Conservation (phyloP, 805 yeast species). For the Helenozyma baotianmanensis region DNA sequence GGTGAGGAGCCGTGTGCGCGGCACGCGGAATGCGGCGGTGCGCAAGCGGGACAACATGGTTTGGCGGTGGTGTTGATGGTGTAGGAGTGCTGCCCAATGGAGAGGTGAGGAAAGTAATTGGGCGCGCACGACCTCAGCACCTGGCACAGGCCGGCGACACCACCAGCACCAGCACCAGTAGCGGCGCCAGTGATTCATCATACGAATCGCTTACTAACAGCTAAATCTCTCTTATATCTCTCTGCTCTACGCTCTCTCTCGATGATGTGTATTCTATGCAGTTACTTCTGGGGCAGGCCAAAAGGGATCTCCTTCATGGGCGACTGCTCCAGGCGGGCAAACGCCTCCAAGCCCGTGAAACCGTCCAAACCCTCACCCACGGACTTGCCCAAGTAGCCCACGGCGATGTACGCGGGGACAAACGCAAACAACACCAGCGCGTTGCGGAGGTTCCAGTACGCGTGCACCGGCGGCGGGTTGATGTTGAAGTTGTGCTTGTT, state of each 20-base stretch:
- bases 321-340: conserved; percentile 35
- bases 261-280: too few relatives aligned
- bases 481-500: conserved; percentile 40
- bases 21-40: conserved; percentile 7
- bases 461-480: conserved; percentile 42
- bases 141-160: too few relatives aligned
- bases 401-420: conserved; percentile 32
- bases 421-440: conserved; percentile 33
- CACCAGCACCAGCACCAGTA: too few relatives aligned
- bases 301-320: conserved; percentile 34
- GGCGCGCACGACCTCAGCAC: conserved; percentile 11
- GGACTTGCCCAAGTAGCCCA: conserved; percentile 31
- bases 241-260: too few relatives aligned
- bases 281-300: conserved; percentile 32
- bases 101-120: conserved; percentile 8
- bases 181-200: too few relatives aligned
- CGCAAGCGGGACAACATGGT: conserved; percentile 29
- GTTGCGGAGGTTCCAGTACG: conserved; percentile 41
- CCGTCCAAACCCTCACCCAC: conserved; percentile 26
- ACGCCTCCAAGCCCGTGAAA: conserved; percentile 27
- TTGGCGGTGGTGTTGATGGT: conserved; percentile 1
- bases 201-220: too few relatives aligned
- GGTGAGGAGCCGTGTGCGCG: conserved; percentile 21
- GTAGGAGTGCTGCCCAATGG: conserved; percentile 12
- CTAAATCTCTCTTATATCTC: too few relatives aligned